Conservation (phyloP, 2,329 filamentous ascomycete genomes). For the Botrytis pseudocinerea region DNA sequence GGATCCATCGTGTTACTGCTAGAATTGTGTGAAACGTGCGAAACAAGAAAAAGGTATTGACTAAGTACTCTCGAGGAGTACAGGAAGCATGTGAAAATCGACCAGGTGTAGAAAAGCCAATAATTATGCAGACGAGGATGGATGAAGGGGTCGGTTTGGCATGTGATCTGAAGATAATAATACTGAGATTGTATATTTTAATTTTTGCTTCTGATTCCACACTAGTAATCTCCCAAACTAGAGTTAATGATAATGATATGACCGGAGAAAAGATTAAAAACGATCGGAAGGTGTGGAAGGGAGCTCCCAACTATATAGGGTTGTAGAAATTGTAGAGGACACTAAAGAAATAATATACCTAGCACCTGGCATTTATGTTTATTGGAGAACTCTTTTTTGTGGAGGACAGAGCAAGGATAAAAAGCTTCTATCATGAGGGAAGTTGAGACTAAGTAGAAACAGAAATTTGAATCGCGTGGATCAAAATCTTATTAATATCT, state of each 20-base stretch:
- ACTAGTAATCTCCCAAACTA: background rate
- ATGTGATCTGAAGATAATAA: constrained; percentile 3
- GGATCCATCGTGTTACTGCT: constrained; percentile 5
- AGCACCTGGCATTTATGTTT: background rate
- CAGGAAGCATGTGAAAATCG: constrained; percentile 9
- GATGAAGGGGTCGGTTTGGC: constrained; percentile 8
- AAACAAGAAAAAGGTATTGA: background rate
- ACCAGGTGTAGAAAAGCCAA: background rate
- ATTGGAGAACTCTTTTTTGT: constrained; percentile 1
- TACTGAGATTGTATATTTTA: background rate
- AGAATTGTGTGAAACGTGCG: background rate
- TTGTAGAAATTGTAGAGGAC: background rate
- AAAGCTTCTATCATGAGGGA: constrained; percentile 2
- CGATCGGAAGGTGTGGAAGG: background rate
- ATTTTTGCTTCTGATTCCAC: background rate
- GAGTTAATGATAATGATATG: background rate
- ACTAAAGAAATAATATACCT: constrained; percentile 8
- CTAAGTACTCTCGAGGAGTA: background rate
- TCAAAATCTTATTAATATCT: background rate
- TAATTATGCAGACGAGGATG: constrained; percentile 15
- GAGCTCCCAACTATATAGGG: constrained; percentile 10
- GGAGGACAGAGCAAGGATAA: constrained; percentile 8
- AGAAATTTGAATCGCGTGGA: background rate
- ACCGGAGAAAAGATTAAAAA: background rate
- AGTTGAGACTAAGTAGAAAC: background rate